These are phyloP conservation scores for Ustilago loliicola DNA, from an alignment of 1,284 basidiomycete genomes.

Conservation along the genomic window DNA sequence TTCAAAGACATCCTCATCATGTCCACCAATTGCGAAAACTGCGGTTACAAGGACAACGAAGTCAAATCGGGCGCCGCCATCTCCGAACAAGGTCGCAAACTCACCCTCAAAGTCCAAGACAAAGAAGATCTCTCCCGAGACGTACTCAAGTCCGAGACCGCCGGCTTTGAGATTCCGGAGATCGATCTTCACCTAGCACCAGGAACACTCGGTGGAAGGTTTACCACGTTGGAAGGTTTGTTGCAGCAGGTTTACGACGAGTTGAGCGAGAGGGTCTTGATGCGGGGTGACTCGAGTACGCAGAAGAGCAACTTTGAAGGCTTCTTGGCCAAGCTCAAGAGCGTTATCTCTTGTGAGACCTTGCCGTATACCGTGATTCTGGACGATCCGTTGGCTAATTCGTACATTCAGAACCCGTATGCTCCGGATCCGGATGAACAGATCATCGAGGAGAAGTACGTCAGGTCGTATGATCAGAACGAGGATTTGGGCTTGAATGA, in stretches of 20 bases:
- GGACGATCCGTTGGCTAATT: slow-evolving; percentile 95
- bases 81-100: slow-evolving; percentile 84
- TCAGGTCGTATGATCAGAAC: slow-evolving; percentile 89
- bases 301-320: slow-evolving; percentile 63
- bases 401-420: slow-evolving; percentile 92
- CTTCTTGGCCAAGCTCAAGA: slow-evolving; percentile 81
- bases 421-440: slow-evolving; percentile 74
- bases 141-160: slow-evolving; percentile 79
- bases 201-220: slow-evolving; percentile 96
- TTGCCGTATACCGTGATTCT: slow-evolving; percentile 81
- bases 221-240: slow-evolving; percentile 96
- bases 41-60: slow-evolving; percentile 97
- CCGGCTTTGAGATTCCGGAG: slow-evolving; percentile 90
- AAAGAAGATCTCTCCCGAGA: slow-evolving; percentile 93
- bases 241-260: slow-evolving; percentile 96
- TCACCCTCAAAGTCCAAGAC: slow-evolving; percentile 91
- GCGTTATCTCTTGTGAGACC: slow-evolving; percentile 60
- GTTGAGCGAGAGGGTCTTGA: slow-evolving; percentile 89
- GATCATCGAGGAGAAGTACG: slow-evolving; percentile 78
- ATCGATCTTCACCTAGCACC: slow-evolving; percentile 92
- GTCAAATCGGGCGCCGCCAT: slow-evolving; percentile 94
- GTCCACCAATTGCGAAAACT: slow-evolving; percentile 95
- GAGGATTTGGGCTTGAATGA: slow-evolving; percentile 97
- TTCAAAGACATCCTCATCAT: slow-evolving; percentile 99
- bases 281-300: slow-evolving; percentile 77